Base-by-base conservation (phyloP, 768 basidiomycete species). In the Lyophyllum shimeji region DNA sequence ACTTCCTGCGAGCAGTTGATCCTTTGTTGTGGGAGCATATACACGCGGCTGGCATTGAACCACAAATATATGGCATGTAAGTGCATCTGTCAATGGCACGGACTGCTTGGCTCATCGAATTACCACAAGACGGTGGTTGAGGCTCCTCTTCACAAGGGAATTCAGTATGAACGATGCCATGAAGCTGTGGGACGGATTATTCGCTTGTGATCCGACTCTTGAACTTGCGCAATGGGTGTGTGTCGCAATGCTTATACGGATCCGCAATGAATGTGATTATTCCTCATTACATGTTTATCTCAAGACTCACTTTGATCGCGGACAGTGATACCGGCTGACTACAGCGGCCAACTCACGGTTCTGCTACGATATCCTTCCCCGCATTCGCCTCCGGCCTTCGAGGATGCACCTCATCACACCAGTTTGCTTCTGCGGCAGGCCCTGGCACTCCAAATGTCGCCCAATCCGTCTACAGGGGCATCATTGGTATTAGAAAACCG, bases 21-120 rank as follows among this genome's bases (percentile, higher is more conserved):
- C 93, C 93, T 17, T 69, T 83, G 42, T 74, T 98, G 20, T 89
- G 86, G 78, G 81, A 82, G 56, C 78, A 81, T 50, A 76, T 99
- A 74, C 87, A 92, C 61, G 80, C 79, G 33, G 81, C 85, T 37
- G 90, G 90, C 6, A 87, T 98, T 40, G 97, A 99, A 69, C 95
- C 95, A 4, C 97, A 98, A 68, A 90, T 98, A 18, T 99, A 94
- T 73, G 94, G 93, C 54, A 95, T 98, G 90, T 95, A 71, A 69
- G 91, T 74, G 11, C 29, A 56, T 39, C 52, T 23, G 15, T 11
- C 7, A 12, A 50, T 57, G 27, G 21, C 46, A 15, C 2, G 24
- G 50, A 20, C 37, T 39, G 18, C 3, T 46, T 24, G 20, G 25
- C 46, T 63, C 20, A 65, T 47, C 7, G 15, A 31, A 17, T 50